Conservation (phyloP, 2,329 filamentous ascomycete species). For the Stagonosporopsis cucurbitacearum region DNA sequence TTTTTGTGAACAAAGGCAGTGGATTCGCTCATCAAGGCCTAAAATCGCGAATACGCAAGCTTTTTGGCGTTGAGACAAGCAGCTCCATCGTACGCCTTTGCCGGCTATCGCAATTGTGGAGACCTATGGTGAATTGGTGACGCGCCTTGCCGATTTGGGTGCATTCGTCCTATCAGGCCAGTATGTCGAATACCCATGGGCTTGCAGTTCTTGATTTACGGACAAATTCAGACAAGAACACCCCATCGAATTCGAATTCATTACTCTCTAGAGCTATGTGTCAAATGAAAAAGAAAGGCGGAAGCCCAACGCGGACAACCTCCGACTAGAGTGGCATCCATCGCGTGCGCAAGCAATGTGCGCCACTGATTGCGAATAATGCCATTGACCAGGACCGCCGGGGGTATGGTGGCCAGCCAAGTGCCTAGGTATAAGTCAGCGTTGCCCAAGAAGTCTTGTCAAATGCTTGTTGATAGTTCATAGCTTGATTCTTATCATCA, state of each 20-base stretch:
- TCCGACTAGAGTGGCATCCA: slow-evolving; percentile 5
- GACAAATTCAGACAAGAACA: not conserved
- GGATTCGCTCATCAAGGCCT: not conserved
- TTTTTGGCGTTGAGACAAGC: slow-evolving; percentile 4
- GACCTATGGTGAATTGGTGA: slow-evolving; percentile 12
- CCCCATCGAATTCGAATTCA: not conserved
- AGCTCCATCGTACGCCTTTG: not conserved
- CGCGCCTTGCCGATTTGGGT: slow-evolving; percentile 9
- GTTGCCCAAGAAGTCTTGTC: slow-evolving; percentile 14
- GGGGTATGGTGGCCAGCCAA: not conserved
- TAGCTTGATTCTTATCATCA: not conserved
- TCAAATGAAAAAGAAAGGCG: not conserved
- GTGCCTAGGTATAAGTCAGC: slow-evolving; percentile 8
- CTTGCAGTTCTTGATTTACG: not conserved
- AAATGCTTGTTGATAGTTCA: slow-evolving; percentile 7
- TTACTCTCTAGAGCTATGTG: not conserved
- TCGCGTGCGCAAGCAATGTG: slow-evolving; percentile 1
- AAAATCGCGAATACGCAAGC: slow-evolving; percentile 2
- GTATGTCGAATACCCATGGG: slow-evolving; percentile 1
- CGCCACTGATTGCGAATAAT: slow-evolving; percentile 9
- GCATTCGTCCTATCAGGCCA: slow-evolving; percentile 1
- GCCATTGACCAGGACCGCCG: too few species aligned
- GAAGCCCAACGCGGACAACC: not conserved
- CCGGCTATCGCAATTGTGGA: slow-evolving; percentile 18
- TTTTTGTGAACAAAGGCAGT: not conserved